Base-by-base conservation (phyloP, 345 rosid species). In the Geranium rotundifolium region DNA sequence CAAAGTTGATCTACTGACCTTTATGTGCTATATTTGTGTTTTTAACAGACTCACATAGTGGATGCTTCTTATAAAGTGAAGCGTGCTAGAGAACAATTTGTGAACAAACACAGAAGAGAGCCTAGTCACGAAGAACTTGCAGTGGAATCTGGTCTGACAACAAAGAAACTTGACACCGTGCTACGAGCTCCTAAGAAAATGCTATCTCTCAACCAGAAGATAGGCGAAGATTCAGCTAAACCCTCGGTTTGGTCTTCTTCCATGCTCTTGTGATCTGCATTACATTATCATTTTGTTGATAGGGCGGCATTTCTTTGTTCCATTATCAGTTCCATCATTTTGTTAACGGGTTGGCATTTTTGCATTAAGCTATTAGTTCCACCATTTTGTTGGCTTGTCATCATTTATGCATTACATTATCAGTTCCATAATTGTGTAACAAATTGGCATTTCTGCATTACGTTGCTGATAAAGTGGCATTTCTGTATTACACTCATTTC, bases 51-150 rank as follows among this genome's bases (percentile, higher is more conserved):
- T 79, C 96, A 87, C 85, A 85, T 93, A 95, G 95, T 89, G 71
- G 97, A 89, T 69, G 95, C 95, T 66, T 84, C 89, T 55, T 90
- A 87, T 71, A 80, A 86, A 63, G 99, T 93, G 77, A 93, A 81
- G 76, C 95, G 86, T 64, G 99, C 95, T 46, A 81, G 84, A 69
- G 87, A 86, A 77, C 87, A 84, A 73, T 77, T 90, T 56, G 81
- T 74, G 67, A 82, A 63, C 29, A 86, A 85, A 76, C 82, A 76
- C 15, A 90, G 96, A 71, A 81, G 75, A 61, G 79, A 84, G 1
- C 95, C 99, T n/a, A 61, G 79, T 61, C 80, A 87, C 37, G 88
- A 87, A 82, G 96, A 90, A 82, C 74, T 93, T 62, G 99, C 99
- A 37, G 82, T 78, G 66, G 97, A 86, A 31, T 61, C 97, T 3